Evolutionary conservation across 2,329 filamentous ascomycete species (phyloP), one percentile per base, ranked within the genome.

Genomic region (Nemania diffusa): DNA sequence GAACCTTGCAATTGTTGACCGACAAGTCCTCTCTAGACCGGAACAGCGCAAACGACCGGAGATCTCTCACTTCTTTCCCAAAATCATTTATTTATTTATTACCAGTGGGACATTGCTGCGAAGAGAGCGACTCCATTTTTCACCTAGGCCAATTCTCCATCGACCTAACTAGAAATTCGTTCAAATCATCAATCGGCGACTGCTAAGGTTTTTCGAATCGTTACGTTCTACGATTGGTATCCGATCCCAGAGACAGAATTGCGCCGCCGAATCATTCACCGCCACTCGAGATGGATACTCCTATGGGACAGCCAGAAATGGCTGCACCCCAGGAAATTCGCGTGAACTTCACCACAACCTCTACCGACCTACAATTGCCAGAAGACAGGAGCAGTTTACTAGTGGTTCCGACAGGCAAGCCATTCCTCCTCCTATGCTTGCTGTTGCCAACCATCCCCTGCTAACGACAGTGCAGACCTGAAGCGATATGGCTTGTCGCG

Each of bases 401-500:
- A 56, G 84, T 90, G 58, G 88, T 91, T 4, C 88, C 88, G 13
- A 85, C 86, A 71, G 85, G 87, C 88, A 76, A 67, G 80, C 66
- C 67, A 27, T 11, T 2, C n/a, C 11, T 29, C 26, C 20, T 34
- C 15, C n/a, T 8, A 8, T 9, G 1, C 3, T 48, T 15, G 2
- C 24, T 8, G 2, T 8, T 11, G 0, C 27, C 29, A 7, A 13
- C 26, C 29, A 17, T n/a, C 37, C 7, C 5, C 24, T 59, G 44
- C 64, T 70, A 63, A 72, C 29, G 20, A 66, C 40, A 59, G 20
- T n/a, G 11, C 68, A 88, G 89, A 90, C 72, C 88, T 91, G 73
- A 88, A 89, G 77, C 87, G 90, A 75, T 91, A 91, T 87, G 89
- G 88, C 73, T 84, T 92, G 61, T 91, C 89, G 20, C 85, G 89